phyloP scores from a whole-genome alignment of 345 rosid species.

The Brassica nigra region DNA sequence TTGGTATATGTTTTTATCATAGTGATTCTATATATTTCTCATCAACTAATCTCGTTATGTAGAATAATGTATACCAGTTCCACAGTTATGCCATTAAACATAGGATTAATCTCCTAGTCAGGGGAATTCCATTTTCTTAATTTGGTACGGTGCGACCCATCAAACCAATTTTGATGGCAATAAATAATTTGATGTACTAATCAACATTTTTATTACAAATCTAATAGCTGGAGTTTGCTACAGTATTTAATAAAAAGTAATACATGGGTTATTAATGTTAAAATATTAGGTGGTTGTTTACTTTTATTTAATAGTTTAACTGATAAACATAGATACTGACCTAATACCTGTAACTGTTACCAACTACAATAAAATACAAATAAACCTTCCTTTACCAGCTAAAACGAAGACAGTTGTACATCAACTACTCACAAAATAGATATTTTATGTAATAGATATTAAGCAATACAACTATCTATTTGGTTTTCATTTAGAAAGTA shows the following conservation, averaged over 20 bases:
- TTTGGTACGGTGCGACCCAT: constrained; percentile 26
- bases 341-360: constrained; percentile 39
- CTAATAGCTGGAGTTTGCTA: constrained; percentile 5
- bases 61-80: background rate
- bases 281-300: constrained; percentile 22
- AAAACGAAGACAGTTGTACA: constrained; percentile 35
- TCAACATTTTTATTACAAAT: constrained; percentile 1
- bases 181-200: constrained; percentile 14
- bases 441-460: background rate
- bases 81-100: constrained; percentile 1
- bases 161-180: constrained; percentile 21
- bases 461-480: background rate
- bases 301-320: background rate
- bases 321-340: constrained; percentile 32
- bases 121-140: constrained; percentile 23
- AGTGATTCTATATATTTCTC: background rate
- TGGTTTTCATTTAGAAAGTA: background rate
- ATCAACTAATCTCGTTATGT: background rate
- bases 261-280: background rate
- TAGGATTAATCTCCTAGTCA: constrained; percentile 3
- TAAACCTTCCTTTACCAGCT: constrained; percentile 23
- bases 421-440: constrained; percentile 30
- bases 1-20: constrained; percentile 21
- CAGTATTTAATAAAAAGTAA: background rate
- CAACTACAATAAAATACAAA: constrained; percentile 35